Conservation (phyloP, 345 rosid genomes). For the Eucalyptus cloeziana region DNA sequence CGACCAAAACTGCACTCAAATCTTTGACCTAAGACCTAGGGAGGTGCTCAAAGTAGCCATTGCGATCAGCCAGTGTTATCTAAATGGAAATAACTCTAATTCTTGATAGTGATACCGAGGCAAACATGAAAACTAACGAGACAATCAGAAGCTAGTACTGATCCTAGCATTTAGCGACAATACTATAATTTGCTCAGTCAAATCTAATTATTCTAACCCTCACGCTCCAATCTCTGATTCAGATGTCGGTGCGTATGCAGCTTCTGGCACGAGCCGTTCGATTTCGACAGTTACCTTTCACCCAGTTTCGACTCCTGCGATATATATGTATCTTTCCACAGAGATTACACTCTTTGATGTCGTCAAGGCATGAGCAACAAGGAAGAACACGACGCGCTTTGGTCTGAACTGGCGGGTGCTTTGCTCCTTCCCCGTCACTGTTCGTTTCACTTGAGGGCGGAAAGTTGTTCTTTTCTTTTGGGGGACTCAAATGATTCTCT, state of each 20-base stretch:
- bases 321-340: not conserved
- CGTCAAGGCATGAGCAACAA: not conserved
- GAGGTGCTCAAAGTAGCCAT: not conserved
- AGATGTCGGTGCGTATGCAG: not conserved
- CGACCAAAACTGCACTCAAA: not conserved
- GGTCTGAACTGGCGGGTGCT: not conserved
- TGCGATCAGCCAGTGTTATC: not conserved
- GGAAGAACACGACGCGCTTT: not conserved
- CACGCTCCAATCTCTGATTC: not conserved
- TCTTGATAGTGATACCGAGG: not conserved
- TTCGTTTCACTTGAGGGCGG: not conserved
- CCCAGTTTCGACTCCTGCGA: not conserved
- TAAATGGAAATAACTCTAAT: not conserved
- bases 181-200: not conserved
- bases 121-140: not conserved
- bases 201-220: not conserved
- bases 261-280: not conserved
- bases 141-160: not conserved
- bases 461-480: not conserved
- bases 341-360: not conserved
- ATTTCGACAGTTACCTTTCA: not conserved
- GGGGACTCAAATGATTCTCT: not conserved
- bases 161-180: not conserved
- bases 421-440: not conserved
- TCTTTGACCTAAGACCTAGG: not conserved